Conservation (phyloP, 805 yeast species). For the Barnettozyma wickerhamii region DNA sequence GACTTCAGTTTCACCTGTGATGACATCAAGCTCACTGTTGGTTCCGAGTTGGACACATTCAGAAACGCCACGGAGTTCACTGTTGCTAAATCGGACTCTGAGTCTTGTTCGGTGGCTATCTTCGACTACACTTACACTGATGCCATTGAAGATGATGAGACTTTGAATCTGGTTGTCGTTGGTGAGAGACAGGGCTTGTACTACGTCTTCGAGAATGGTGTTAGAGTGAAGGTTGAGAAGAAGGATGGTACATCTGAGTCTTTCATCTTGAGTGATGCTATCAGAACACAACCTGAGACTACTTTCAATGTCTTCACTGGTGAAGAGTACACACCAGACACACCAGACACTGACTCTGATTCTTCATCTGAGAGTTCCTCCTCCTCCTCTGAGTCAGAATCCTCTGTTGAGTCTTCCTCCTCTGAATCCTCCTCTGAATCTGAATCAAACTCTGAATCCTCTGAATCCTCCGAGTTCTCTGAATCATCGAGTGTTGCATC, state of each 20-base stretch:
- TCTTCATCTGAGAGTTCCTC: too few species aligned
- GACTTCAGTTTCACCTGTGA: conserved; percentile 4
- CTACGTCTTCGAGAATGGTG: background rate
- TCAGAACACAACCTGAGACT: background rate
- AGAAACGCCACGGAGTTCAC: conserved; percentile 4
- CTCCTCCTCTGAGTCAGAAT: too few species aligned
- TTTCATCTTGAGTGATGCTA: conserved; percentile 1
- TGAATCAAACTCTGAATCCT: too few species aligned
- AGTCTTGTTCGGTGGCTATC: background rate
- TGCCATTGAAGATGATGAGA: background rate
- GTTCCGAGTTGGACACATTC: conserved; percentile 3
- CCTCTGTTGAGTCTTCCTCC: background rate
- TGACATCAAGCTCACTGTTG: background rate
- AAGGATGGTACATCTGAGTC: background rate
- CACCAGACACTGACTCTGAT: too few species aligned
- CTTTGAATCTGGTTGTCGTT: background rate
- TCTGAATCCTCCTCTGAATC: background rate
- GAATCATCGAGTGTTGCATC: background rate
- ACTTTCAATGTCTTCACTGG: too few species aligned
- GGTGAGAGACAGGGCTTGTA: background rate
- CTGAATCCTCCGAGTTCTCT: background rate
- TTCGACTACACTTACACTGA: background rate
- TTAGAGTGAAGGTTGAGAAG: background rate
- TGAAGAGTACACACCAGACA: too few species aligned
- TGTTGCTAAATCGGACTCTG: background rate